phyloP scores from a whole-genome alignment of 306 rosid species.

The Cicer judaicum region DNA sequence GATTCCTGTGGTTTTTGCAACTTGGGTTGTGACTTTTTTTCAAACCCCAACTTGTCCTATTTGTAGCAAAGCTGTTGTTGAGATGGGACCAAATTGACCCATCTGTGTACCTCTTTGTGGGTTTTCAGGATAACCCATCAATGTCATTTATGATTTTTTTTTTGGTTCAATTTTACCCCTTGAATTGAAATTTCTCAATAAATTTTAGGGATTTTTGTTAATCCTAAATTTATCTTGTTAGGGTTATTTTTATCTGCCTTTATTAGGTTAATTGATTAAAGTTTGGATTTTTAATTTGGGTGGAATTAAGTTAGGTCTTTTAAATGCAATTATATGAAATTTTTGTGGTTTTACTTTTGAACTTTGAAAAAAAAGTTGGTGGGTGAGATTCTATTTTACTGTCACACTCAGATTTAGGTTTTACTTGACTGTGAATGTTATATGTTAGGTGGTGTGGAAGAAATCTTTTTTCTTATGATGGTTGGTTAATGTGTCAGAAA shows the following conservation, averaged over 20 bases:
- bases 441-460: constrained; percentile 46
- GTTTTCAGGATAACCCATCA: constrained; percentile 67
- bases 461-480: constrained; percentile 40
- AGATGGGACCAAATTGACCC: constrained; percentile 90
- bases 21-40: constrained; percentile 73
- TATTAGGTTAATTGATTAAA: constrained; percentile 29
- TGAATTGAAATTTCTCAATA: constrained; percentile 51
- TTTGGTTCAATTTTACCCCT: constrained; percentile 44
- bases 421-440: constrained; percentile 56
- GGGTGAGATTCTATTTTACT: constrained; percentile 38
- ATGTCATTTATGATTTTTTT: constrained; percentile 61
- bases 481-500: constrained; percentile 63
- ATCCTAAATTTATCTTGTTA: neutral
- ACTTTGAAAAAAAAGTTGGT: constrained; percentile 6
- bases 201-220: constrained; percentile 42
- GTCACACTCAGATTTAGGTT: constrained; percentile 59
- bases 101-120: constrained; percentile 55
- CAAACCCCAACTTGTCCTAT: constrained; percentile 68
- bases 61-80: constrained; percentile 62
- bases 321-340: neutral
- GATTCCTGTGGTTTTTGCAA: constrained; percentile 70
- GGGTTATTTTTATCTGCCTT: constrained; percentile 24
- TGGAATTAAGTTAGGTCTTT: constrained; percentile 19
- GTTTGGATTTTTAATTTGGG: constrained; percentile 13
- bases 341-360: neutral